Percentiles rank a stretch among this genome's conserved stretches.
phyloP scores from a whole-genome alignment of 2,329 filamentous ascomycete species.

The Xylaria digitata region DNA sequence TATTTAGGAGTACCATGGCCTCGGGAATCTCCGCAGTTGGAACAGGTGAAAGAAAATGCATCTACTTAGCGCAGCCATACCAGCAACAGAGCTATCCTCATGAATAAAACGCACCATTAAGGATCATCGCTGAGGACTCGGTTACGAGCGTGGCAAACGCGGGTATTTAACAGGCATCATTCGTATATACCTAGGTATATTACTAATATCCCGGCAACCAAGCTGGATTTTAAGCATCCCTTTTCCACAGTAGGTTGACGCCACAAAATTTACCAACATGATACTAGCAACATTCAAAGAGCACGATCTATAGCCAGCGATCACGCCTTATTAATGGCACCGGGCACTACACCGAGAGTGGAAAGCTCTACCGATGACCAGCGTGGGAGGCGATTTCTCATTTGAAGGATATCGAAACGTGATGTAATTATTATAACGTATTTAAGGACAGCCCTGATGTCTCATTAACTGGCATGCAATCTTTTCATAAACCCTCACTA shows the following conservation, averaged over 20 bases:
- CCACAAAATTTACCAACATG: conserved; percentile 1
- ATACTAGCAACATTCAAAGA: not conserved
- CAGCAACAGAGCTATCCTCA: not conserved
- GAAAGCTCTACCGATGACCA: conserved; percentile 13
- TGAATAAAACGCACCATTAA: not conserved
- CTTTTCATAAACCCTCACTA: not conserved
- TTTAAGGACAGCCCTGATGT: not conserved
- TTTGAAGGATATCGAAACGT: not conserved
- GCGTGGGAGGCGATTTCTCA: not conserved
- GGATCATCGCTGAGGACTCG: not conserved
- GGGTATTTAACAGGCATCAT: not conserved
- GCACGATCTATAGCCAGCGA: conserved; percentile 16
- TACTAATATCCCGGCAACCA: not conserved
- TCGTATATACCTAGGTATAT: not conserved
- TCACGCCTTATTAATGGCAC: conserved; percentile 25
- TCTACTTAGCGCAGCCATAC: not conserved
- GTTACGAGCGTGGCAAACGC: not conserved
- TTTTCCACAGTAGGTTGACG: conserved; percentile 10
- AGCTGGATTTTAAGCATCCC: not conserved
- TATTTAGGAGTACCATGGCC: not conserved
- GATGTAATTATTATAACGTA: not conserved
- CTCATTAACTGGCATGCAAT: not conserved
- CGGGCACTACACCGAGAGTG: conserved; percentile 17
- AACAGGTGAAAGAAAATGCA: not conserved
- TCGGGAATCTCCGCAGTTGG: not conserved